Base-by-base conservation (phyloP, 345 rosid genomes). In the Clausena lansium region DNA sequence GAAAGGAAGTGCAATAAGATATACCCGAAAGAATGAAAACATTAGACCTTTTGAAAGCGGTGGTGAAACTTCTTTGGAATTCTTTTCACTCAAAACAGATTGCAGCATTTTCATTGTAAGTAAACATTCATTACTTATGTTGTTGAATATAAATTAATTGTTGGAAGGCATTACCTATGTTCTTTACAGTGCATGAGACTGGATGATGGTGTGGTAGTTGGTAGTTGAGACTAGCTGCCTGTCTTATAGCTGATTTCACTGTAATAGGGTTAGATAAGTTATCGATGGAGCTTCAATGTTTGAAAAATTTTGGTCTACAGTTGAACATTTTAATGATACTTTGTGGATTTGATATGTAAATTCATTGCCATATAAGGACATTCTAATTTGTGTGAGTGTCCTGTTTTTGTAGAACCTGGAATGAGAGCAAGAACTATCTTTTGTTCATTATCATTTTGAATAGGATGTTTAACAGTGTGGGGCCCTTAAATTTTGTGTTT, bases 11-110 rank as follows among this genome's bases (percentile, higher is more conserved):
- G 85, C 93, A 6, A 81, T 94, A 61, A 88, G 92, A 77, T 96
- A 81, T 81, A 90, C 98, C 1, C 91, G 98, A 33, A 96, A 90
- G 90, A 96, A 96, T 82, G 98, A 89, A 62, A 92, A 92, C 38
- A 90, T 96, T 55, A 88, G 97, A 83, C 98, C 99, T 10, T 96
- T 96, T 77, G 99, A 96, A 84, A 85, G 85, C 36, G 98, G 98
- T 35, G 99, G 98, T 19, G 57, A 92, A 81, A 88, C 97, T 50
- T 94, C 97, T 8, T 77, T 96, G 82, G 98, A 96, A 89, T 92
- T 52, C 87, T 96, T 92, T 82, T 96, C 99, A 64, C 88, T 73
- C 20, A 96, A 92, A 86, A 92, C 98, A 0, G 99, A 96, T 83
- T 96, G 98, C 86, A 87, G 99, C 83, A 81, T 92, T 54, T 92